Evolutionary conservation across 75 land plant species (phyloP).

Genomic region (Ceratopteris richardii): DNA sequence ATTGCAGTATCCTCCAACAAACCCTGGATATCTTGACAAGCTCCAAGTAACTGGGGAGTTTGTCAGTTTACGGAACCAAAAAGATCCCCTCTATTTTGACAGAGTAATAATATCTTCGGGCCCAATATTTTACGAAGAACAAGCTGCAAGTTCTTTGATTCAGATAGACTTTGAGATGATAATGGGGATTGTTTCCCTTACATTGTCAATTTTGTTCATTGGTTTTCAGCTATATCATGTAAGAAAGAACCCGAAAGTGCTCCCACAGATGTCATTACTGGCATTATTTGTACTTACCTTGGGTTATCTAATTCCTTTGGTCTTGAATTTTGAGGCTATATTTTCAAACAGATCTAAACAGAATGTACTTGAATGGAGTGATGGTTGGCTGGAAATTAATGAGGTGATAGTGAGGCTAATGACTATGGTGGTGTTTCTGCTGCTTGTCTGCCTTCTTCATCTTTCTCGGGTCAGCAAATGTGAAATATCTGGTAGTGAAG

Average conservation of each 20-base stretch:
- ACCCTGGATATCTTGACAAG: slow-evolving; percentile 8
- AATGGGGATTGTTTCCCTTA: slow-evolving; percentile 58
- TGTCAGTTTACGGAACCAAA: slow-evolving; percentile 37
- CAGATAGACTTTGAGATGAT: slow-evolving; percentile 69
- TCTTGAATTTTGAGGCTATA: slow-evolving; percentile 81
- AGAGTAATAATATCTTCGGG: slow-evolving; percentile 36
- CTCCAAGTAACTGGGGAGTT: slow-evolving; percentile 43
- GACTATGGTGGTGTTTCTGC: slow-evolving; percentile 67
- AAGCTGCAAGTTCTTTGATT: slow-evolving; percentile 39
- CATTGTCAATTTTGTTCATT: slow-evolving; percentile 50
- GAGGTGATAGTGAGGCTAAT: slow-evolving; percentile 70
- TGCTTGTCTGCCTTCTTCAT: slow-evolving; percentile 72
- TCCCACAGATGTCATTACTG: slow-evolving; percentile 50
- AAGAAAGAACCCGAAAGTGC: slow-evolving; percentile 40
- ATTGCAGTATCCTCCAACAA: slow-evolving; percentile 39
- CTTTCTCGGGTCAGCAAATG: slow-evolving; percentile 45
- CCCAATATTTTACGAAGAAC: slow-evolving; percentile 18
- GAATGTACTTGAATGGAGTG: slow-evolving; percentile 31
- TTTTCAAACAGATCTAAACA: slow-evolving; percentile 16
- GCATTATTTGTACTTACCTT: slow-evolving; percentile 60
- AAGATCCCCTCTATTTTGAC: slow-evolving; percentile 49
- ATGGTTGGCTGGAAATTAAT: slow-evolving; percentile 69
- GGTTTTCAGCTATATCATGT: slow-evolving; percentile 58
- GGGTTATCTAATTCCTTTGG: slow-evolving; percentile 64
- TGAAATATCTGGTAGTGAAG: slow-evolving; percentile 17